These are phyloP conservation scores for Seiridium unicorne DNA, from an alignment of 2,329 filamentous ascomycete genomes.

Conservation along the genomic window DNA sequence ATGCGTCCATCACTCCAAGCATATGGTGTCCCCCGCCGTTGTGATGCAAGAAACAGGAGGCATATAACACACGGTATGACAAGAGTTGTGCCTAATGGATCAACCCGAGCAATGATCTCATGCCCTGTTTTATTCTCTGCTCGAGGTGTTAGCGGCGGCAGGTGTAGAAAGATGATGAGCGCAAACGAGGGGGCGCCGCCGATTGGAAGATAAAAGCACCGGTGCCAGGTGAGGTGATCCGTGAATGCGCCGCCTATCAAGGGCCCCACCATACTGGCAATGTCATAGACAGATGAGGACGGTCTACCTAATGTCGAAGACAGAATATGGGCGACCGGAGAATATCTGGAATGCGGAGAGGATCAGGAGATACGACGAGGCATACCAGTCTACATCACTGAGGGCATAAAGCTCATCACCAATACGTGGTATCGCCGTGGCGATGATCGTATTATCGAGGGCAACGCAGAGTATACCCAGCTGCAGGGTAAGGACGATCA, in stretches of 20 bases:
- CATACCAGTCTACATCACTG: slow-evolving; percentile 35
- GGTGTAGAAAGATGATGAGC: not conserved
- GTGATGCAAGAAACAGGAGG: not conserved
- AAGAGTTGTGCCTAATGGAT: not conserved
- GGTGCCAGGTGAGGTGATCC: not conserved
- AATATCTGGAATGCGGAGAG: not conserved
- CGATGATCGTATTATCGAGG: slow-evolving; percentile 22
- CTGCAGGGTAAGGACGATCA: too few relatives aligned
- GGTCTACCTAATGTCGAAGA: not conserved
- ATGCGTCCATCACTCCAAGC: not conserved
- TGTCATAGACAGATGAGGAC: not conserved
- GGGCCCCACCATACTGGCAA: not conserved
- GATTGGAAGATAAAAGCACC: not conserved
- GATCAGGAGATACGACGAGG: not conserved
- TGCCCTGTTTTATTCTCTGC: not conserved
- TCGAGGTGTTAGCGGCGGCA: not conserved
- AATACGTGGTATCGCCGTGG: slow-evolving; percentile 31
- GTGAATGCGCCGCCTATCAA: not conserved
- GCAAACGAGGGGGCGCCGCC: not conserved
- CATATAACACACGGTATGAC: not conserved
- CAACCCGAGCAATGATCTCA: not conserved
- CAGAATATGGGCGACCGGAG: not conserved
- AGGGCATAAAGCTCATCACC: slow-evolving; percentile 31
- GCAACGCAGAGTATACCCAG: not conserved
- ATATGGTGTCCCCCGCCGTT: not conserved